phyloP scores from a whole-genome alignment of 148 eudicot species.

The Nepenthes gracilis region DNA sequence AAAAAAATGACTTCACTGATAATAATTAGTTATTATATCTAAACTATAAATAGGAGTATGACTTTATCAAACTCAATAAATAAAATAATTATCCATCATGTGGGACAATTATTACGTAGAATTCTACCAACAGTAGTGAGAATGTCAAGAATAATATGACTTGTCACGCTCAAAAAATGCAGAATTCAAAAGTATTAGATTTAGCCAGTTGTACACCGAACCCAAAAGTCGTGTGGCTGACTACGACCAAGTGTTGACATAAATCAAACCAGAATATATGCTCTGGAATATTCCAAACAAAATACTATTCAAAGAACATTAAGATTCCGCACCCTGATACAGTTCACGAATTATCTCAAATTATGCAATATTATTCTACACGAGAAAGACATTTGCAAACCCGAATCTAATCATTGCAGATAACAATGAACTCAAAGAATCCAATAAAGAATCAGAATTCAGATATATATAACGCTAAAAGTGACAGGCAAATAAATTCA shows the following conservation, averaged over 20 bases:
- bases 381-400: not conserved
- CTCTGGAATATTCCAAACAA: constrained; percentile 12
- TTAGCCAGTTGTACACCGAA: constrained; percentile 3
- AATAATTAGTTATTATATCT: no score
- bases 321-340: constrained; percentile 2
- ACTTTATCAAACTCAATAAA: no score
- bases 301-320: not conserved
- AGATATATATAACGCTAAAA: not conserved
- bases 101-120: no score
- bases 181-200: not conserved
- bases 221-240: constrained; percentile 10
- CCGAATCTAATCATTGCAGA: constrained; percentile 6
- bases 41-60: no score
- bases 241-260: constrained; percentile 1
- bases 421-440: not conserved
- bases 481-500: not conserved
- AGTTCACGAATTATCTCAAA: constrained; percentile 2
- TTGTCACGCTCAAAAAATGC: no score
- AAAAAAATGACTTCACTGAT: no score
- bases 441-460: no score
- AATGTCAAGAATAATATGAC: no score
- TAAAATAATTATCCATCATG: no score
- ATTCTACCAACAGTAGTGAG: no score
- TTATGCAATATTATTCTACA: constrained; percentile 2
- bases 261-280: constrained; percentile 9